Percentiles rank a stretch among this genome's conserved stretches.
Conservation (phyloP, 164 flowering plant species). For the Stephania japonica region DNA sequence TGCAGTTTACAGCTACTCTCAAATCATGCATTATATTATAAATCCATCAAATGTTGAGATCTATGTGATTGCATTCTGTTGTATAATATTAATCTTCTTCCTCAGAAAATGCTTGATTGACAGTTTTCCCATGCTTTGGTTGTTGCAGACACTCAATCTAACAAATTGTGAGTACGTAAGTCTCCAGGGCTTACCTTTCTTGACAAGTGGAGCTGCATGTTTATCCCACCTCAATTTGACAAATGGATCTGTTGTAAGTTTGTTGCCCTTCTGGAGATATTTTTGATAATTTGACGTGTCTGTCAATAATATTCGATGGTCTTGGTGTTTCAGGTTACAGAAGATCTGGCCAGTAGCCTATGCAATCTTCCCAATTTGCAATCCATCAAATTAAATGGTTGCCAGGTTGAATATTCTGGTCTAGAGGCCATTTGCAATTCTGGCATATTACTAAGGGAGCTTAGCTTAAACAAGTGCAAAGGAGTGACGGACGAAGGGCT, state of each 20-base stretch:
- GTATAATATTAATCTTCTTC: not conserved
- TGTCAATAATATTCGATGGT: not conserved
- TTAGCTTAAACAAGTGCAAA: slow-evolving; percentile 79
- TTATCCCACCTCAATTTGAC: slow-evolving; percentile 55
- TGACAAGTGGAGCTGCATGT: slow-evolving; percentile 40
- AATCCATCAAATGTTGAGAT: not conserved
- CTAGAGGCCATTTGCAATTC: slow-evolving; percentile 61
- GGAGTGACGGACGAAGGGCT: slow-evolving; percentile 86
- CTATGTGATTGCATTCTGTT: not conserved
- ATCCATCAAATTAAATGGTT: slow-evolving; percentile 66
- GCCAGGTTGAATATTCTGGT: slow-evolving; percentile 56
- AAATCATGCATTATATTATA: too few relatives aligned
- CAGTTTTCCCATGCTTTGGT: not conserved
- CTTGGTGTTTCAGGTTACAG: slow-evolving; percentile 53
- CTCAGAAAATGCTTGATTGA: not conserved
- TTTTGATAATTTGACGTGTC: not conserved
- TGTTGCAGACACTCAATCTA: slow-evolving; percentile 61
- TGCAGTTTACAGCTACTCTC: too few relatives aligned
- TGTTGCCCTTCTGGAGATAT: slow-evolving; percentile 1
- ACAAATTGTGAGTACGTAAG: slow-evolving; percentile 64
- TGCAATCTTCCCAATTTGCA: slow-evolving; percentile 56
- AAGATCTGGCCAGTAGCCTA: slow-evolving; percentile 47
- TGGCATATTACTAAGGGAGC: slow-evolving; percentile 49
- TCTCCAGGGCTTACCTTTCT: slow-evolving; percentile 54
- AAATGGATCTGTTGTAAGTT: slow-evolving; percentile 61